Evolutionary conservation across 2,329 filamentous ascomycete genomes (phyloP), one percentile per base, ranked within the genome.

Genomic region (Metarhizium rileyi): DNA sequence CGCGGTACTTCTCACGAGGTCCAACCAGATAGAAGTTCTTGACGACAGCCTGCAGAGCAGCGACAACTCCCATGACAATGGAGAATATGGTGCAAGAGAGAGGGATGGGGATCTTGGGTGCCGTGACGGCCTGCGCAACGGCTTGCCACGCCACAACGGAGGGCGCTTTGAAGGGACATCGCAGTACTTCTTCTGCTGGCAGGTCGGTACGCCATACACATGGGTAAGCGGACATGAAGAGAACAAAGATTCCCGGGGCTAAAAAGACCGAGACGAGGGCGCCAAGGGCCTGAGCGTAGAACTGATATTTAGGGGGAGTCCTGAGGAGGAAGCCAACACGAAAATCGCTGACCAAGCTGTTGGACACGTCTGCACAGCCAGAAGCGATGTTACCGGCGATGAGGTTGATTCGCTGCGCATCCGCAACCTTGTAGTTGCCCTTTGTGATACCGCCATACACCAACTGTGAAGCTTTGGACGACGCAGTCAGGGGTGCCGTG

Each of bases 141-240:
- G 83, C 83, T 38, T 75, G 71, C 83, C 82, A 86, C 0, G 83
- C 82, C 0, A 76, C 67, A 14, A 85, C 81, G 2, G 80, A 83
- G 3, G 83, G 83, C 1, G 78, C 78, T 8, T 63, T 59, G 67
- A 86, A 87, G 28, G 76, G 66, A 61, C 83, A 86, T 10, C 53
- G 12, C 8, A 51, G 51, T 4, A 50, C 44, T 0, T 57, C 57
- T 0, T 69, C 67, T 5, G 71, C 66, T 1, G 66, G 67, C 53
- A 53, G 35, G 22, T 74, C 70, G 51, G 59, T 55, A 7, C 75
- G 68, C 60, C 80, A 74, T 56, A 86, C 82, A 61, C 83, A 86
- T 1, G 82, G 83, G 62, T 87, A 86, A 0, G 83, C 83, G 5
- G 75, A 73, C 53, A 79, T 75, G 69, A 86, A 86, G 42, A 86